Conservation (phyloP, 352 stramenopile genomes). For the Phytophthora ohioensis region DNA sequence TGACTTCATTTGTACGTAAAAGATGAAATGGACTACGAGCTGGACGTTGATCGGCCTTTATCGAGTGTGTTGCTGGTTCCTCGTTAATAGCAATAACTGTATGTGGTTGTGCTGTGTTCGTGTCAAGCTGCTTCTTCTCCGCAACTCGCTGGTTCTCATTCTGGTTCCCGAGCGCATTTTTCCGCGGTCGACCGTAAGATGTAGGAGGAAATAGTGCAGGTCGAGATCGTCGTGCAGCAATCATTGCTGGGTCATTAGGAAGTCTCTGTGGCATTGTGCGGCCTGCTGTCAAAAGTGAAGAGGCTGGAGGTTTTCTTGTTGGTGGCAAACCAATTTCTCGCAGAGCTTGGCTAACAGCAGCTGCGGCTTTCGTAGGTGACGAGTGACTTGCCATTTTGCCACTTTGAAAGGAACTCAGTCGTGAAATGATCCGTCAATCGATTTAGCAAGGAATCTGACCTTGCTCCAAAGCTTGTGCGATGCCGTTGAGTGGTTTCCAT, state of each 20-base stretch:
- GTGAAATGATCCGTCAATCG: neutral
- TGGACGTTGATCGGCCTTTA: neutral
- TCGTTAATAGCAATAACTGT: conserved; percentile 33
- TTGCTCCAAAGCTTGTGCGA: neutral
- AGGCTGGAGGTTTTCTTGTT: conserved; percentile 3
- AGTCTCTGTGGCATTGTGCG: conserved; percentile 7
- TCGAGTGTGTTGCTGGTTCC: neutral
- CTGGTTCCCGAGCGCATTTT: conserved; percentile 33
- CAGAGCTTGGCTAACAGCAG: conserved; percentile 55
- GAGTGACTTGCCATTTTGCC: conserved; percentile 20
- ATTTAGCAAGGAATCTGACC: conserved; percentile 3
- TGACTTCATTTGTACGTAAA: conserved; percentile 26
- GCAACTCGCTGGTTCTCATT: conserved; percentile 7
- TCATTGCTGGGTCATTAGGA: conserved; percentile 6
- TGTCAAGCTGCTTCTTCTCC: conserved; percentile 6
- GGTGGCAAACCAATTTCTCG: conserved; percentile 33
- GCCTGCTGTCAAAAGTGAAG: conserved; percentile 21
- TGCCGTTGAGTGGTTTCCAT: conserved; percentile 31
- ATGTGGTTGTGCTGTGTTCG: conserved; percentile 9
- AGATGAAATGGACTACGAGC: conserved; percentile 14
- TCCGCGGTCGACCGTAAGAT: conserved; percentile 30
- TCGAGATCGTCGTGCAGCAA: conserved; percentile 16
- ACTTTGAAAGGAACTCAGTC: neutral
- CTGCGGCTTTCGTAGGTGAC: conserved; percentile 38
- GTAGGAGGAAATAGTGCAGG: conserved; percentile 22